Conservation (phyloP, 2,329 filamentous ascomycete genomes). For the Paracorniculantispora psalliotae region DNA sequence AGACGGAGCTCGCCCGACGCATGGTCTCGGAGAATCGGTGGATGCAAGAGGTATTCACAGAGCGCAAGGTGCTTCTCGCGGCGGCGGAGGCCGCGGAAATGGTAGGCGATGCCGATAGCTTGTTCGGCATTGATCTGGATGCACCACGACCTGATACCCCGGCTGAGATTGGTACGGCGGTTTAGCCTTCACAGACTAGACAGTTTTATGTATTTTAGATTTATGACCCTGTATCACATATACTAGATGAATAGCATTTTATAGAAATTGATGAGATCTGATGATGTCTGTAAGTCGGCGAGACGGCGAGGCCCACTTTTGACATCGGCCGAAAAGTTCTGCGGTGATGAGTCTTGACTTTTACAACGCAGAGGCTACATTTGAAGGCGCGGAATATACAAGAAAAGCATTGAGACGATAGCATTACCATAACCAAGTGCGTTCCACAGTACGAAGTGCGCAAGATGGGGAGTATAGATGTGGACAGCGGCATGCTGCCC, state of each 20-base stretch:
- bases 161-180: background rate
- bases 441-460: too few relatives aligned
- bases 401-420: too few relatives aligned
- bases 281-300: background rate
- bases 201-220: too few relatives aligned
- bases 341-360: background rate
- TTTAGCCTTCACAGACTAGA: background rate
- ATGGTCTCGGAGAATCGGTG: constrained; percentile 43
- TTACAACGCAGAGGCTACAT: background rate
- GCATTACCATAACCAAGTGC: too few relatives aligned
- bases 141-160: constrained; percentile 16
- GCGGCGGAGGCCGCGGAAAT: constrained; percentile 40
- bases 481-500: constrained; percentile 5
- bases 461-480: constrained; percentile 5
- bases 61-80: constrained; percentile 38
- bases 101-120: constrained; percentile 33
- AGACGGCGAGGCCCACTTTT: constrained; percentile 2
- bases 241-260: background rate
- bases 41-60: constrained; percentile 39
- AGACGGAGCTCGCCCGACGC: constrained; percentile 27
- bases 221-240: background rate
- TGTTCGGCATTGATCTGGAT: constrained; percentile 21
- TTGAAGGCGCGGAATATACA: background rate
- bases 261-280: background rate
- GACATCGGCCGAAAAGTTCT: constrained; percentile 5